Percentiles rank a stretch among this genome's conserved stretches.
These are phyloP conservation scores for Fusarium continuum DNA, from an alignment of 2,329 filamentous ascomycete species.

Conservation along the genomic window DNA sequence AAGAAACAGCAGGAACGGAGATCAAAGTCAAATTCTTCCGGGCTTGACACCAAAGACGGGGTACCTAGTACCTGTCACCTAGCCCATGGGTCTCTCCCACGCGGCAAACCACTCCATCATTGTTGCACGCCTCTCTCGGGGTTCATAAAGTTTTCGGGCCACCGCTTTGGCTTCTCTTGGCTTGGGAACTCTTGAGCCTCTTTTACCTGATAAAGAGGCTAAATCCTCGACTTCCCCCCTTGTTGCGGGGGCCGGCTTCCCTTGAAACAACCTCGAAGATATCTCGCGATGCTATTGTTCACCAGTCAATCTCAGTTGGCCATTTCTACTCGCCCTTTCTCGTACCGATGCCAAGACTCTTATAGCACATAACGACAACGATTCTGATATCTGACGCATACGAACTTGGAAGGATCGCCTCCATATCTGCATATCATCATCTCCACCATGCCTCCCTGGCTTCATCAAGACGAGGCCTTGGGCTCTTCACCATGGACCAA, in stretches of 20 bases:
- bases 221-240: constrained; percentile 10
- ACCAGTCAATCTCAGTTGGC: constrained; percentile 4
- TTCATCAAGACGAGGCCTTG: constrained; percentile 9
- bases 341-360: constrained; percentile 13
- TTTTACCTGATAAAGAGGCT: constrained; percentile 4
- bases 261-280: neutral
- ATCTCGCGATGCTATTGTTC: constrained; percentile 17
- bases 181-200: neutral
- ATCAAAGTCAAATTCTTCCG: constrained; percentile 37
- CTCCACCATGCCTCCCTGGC: constrained; percentile 35
- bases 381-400: constrained; percentile 8
- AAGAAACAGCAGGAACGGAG: constrained; percentile 39
- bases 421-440: constrained; percentile 5
- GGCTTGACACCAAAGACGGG: neutral
- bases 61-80: neutral
- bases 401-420: constrained; percentile 3
- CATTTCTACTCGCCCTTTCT: constrained; percentile 1
- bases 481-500: constrained; percentile 20
- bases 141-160: constrained; percentile 1
- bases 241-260: neutral
- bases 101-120: constrained; percentile 1
- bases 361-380: constrained; percentile 3
- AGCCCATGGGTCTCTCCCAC: neutral
- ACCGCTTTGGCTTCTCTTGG: constrained; percentile 9
- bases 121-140: neutral